phyloP scores from a whole-genome alignment of 306 rosid species.

The Cercis canadensis region DNA sequence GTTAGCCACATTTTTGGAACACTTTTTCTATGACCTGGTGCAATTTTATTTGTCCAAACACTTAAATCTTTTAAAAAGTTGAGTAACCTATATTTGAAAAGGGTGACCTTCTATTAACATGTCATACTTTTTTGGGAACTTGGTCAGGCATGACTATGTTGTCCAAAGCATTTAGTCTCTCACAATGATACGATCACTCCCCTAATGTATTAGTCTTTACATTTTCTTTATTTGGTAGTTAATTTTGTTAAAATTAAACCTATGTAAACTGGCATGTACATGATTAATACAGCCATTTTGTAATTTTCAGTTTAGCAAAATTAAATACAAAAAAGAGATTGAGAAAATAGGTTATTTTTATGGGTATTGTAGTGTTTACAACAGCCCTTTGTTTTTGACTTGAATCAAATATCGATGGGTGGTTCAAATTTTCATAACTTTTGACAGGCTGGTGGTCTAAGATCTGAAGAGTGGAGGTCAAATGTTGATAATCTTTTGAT shows the following conservation, averaged over 20 bases:
- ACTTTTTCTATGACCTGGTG: background rate
- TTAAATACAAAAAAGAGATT: slow-evolving; percentile 6
- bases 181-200: background rate
- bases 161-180: background rate
- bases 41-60: background rate
- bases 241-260: slow-evolving; percentile 1
- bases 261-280: background rate
- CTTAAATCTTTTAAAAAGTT: background rate
- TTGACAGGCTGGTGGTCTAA: slow-evolving; percentile 75
- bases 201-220: too few species aligned
- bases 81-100: background rate
- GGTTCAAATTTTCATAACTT: slow-evolving; percentile 9
- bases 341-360: too few species aligned
- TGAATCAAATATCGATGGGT: slow-evolving; percentile 12
- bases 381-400: background rate
- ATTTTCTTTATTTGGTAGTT: background rate
- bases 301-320: background rate
- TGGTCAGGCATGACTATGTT: background rate
- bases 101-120: background rate
- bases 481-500: slow-evolving; percentile 70
- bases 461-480: slow-evolving; percentile 66
- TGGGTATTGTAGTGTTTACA: too few species aligned
- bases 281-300: background rate
- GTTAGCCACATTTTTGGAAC: slow-evolving; percentile 10
- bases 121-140: background rate